These are phyloP conservation scores for Trapa incisa DNA, from an alignment of 345 rosid genomes.

Conservation along the genomic window DNA sequence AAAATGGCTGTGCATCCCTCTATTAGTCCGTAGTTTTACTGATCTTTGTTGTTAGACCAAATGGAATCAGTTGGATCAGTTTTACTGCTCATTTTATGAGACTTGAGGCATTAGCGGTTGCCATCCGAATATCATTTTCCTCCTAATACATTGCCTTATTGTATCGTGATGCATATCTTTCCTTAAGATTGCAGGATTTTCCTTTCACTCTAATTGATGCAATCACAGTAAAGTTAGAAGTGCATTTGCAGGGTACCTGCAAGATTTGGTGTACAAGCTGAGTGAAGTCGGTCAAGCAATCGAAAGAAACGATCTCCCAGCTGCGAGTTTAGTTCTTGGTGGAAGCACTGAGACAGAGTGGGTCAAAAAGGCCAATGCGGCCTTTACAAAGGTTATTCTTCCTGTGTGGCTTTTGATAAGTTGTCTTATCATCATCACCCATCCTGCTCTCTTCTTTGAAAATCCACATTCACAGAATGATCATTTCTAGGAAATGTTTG, in stretches of 20 bases:
- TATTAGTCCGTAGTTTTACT: background rate
- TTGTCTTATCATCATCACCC: background rate
- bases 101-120: background rate
- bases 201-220: background rate
- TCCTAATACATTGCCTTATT: background rate
- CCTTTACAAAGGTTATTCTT: slow-evolving; percentile 58
- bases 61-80: background rate
- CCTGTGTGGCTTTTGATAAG: background rate
- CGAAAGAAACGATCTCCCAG: slow-evolving; percentile 59
- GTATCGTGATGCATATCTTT: background rate
- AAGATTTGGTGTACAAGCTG: slow-evolving; percentile 76
- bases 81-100: background rate
- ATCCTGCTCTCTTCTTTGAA: background rate
- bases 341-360: slow-evolving; percentile 54
- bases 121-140: background rate
- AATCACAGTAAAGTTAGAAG: background rate
- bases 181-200: background rate
- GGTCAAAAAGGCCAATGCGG: slow-evolving; percentile 54
- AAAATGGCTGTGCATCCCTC: background rate
- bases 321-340: slow-evolving; percentile 69
- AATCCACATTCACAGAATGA: background rate
- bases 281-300: slow-evolving; percentile 88
- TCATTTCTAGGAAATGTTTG: background rate
- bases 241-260: slow-evolving; percentile 59
- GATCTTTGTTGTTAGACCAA: background rate